Evolutionary conservation across 2,329 filamentous ascomycete species (phyloP).

Genomic region (Pseudopyrenochaeta lycopersici): DNA sequence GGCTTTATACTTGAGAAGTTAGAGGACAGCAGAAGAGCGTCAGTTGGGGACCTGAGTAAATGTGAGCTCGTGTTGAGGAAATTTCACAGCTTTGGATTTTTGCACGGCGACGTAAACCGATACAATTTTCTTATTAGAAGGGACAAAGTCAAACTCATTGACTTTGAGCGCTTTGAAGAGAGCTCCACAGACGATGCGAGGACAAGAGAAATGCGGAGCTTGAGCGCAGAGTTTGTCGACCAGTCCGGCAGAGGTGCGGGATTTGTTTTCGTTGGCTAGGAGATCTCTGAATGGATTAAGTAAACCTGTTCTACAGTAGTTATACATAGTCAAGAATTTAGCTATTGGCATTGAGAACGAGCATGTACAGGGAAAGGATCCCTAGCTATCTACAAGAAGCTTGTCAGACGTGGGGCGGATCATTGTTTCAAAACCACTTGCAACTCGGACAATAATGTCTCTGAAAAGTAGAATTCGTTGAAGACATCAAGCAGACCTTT

Average conservation of each 20-base stretch:
- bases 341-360: too few species aligned
- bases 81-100: constrained; percentile 32
- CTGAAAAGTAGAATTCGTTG: too few species aligned
- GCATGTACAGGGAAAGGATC: too few species aligned
- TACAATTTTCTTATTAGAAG: constrained; percentile 50
- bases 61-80: constrained; percentile 31
- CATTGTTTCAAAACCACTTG: too few species aligned
- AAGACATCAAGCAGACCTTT: too few species aligned
- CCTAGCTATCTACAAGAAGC: too few species aligned
- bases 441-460: too few species aligned
- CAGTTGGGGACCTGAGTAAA: constrained; percentile 31
- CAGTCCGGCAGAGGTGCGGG: constrained; percentile 41
- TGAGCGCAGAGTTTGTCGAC: constrained; percentile 40
- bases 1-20: constrained; percentile 50
- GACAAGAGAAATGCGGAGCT: constrained; percentile 37
- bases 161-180: constrained; percentile 39
- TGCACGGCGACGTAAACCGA: constrained; percentile 52
- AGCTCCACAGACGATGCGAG: constrained; percentile 29
- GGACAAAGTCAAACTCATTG: constrained; percentile 38
- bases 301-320: too few species aligned
- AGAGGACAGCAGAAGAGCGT: constrained; percentile 38
- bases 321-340: too few species aligned
- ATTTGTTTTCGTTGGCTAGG: constrained; percentile 9
- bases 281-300: neutral
- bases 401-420: too few species aligned